A percentile compares a stretch with the other conserved stretches of the same genome.
Evolutionary conservation across 106 monocot species (phyloP).

Genomic region (Amphibolis antarctica): DNA sequence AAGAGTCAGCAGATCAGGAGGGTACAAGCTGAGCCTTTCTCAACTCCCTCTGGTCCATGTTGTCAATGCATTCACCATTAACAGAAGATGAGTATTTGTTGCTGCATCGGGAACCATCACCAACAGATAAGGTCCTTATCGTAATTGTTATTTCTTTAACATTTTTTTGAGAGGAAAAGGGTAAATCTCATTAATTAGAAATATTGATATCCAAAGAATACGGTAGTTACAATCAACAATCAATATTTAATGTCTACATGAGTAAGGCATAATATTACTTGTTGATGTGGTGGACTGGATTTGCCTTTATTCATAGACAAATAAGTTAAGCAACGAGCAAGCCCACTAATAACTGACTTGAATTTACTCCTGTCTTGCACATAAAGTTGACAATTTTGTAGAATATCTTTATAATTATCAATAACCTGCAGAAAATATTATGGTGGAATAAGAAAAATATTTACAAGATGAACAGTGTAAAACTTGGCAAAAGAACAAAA

Average conservation of each 20-base stretch:
- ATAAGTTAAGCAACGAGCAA: slow-evolving; percentile 53
- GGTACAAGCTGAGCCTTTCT: too few relatives aligned
- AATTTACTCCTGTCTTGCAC: slow-evolving; percentile 65
- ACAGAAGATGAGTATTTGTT: too few relatives aligned
- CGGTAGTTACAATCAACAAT: not conserved
- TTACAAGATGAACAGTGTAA: not conserved
- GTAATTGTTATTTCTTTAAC: too few relatives aligned
- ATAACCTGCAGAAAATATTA: slow-evolving; percentile 37
- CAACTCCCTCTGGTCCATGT: too few relatives aligned
- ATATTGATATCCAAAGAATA: too few relatives aligned
- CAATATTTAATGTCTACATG: not conserved
- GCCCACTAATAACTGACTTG: slow-evolving; percentile 58
- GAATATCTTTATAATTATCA: slow-evolving; percentile 62
- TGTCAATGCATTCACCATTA: too few relatives aligned
- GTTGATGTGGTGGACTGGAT: slow-evolving; percentile 10
- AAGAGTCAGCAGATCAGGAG: too few relatives aligned
- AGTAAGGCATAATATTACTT: not conserved
- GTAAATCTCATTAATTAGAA: too few relatives aligned
- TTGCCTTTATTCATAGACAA: slow-evolving; percentile 21
- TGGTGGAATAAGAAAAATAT: not conserved
- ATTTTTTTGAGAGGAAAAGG: too few relatives aligned
- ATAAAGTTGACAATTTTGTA: slow-evolving; percentile 68
- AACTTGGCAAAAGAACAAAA: not conserved
- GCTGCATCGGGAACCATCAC: too few relatives aligned
- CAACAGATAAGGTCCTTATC: too few relatives aligned